Evolutionary conservation across 352 stramenopile genomes (phyloP).

Genomic region (Pythium aquatile): DNA sequence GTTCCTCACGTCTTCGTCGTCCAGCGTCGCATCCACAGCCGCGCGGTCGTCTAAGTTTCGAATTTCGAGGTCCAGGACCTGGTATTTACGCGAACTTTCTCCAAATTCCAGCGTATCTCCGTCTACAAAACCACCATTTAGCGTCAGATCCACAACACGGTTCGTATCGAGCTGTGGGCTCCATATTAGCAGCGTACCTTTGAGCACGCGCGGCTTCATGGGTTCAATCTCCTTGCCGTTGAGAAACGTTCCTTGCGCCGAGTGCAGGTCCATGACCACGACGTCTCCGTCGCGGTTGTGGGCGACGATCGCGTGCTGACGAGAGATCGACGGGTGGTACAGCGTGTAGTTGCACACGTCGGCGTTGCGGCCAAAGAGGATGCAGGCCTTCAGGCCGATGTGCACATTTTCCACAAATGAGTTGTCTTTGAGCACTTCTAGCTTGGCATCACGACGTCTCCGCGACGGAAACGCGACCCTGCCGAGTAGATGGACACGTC

Average conservation of each 20-base stretch:
- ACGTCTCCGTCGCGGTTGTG: slow-evolving; percentile 59
- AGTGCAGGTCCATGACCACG: slow-evolving; percentile 71
- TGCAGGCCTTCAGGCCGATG: slow-evolving; percentile 54
- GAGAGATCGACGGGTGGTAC: slow-evolving; percentile 78
- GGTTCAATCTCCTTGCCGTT: slow-evolving; percentile 64
- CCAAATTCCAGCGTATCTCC: slow-evolving; percentile 62
- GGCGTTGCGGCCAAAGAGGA: slow-evolving; percentile 74
- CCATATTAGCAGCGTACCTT: slow-evolving; percentile 22
- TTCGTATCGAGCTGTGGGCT: background rate
- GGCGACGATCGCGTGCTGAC: slow-evolving; percentile 74
- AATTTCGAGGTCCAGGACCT: slow-evolving; percentile 34
- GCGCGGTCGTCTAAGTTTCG: background rate
- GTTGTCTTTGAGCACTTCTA: slow-evolving; percentile 58
- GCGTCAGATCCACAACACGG: background rate
- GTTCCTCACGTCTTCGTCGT: slow-evolving; percentile 21
- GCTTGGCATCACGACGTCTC: slow-evolving; percentile 40
- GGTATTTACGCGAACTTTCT: slow-evolving; percentile 58
- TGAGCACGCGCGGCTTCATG: slow-evolving; percentile 41
- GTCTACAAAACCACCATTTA: slow-evolving; percentile 24
- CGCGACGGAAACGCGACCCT: slow-evolving; percentile 53
- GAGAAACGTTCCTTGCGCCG: slow-evolving; percentile 83
- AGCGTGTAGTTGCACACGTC: slow-evolving; percentile 73
- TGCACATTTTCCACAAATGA: slow-evolving; percentile 39
- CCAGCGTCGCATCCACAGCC: background rate
- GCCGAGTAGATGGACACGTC: background rate